Percentiles rank a stretch among this genome's conserved stretches.
These are phyloP conservation scores for Baorangia bicolor DNA, from an alignment of 768 basidiomycete genomes.

Conservation along the genomic window DNA sequence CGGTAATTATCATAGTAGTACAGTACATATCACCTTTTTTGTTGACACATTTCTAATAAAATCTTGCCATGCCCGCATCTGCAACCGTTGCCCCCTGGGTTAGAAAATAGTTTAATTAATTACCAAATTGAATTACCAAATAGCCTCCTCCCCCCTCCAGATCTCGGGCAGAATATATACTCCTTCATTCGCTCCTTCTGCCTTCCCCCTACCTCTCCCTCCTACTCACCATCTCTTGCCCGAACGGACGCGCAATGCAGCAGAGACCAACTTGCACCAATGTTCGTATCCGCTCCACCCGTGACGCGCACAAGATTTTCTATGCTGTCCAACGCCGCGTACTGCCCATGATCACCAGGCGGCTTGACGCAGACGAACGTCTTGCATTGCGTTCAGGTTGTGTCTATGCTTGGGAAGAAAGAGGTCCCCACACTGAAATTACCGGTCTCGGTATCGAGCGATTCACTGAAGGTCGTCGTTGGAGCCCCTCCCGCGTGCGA, in stretches of 20 bases:
- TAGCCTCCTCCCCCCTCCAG: slow-evolving; percentile 25
- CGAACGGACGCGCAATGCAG: slow-evolving; percentile 46
- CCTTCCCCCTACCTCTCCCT: slow-evolving; percentile 8
- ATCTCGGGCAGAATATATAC: slow-evolving; percentile 36
- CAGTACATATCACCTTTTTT: slow-evolving; percentile 24
- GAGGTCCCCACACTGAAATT: slow-evolving; percentile 69
- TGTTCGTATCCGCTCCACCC: slow-evolving; percentile 71
- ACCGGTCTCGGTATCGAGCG: slow-evolving; percentile 81
- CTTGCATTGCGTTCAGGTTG: slow-evolving; percentile 45
- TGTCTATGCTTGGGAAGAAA: slow-evolving; percentile 71
- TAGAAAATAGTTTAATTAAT: slow-evolving; percentile 39
- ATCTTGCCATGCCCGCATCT: slow-evolving; percentile 15
- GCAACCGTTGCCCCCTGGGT: slow-evolving; percentile 13
- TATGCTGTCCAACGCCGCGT: slow-evolving; percentile 61
- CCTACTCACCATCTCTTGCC: slow-evolving; percentile 14
- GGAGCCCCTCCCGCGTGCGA: slow-evolving; percentile 82
- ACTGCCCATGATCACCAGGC: slow-evolving; percentile 71
- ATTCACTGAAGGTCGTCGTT: slow-evolving; percentile 80
- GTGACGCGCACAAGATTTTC: slow-evolving; percentile 82
- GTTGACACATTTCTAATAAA: slow-evolving; percentile 30
- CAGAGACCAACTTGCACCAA: slow-evolving; percentile 65
- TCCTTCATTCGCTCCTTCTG: slow-evolving; percentile 19
- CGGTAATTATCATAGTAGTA: slow-evolving; percentile 28
- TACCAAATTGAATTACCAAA: slow-evolving; percentile 35
- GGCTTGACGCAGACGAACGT: slow-evolving; percentile 77